Percentiles rank a stretch among this genome's conserved stretches.
Evolutionary conservation across 305 asterid genomes (phyloP).

Genomic region (Lippia alba): DNA sequence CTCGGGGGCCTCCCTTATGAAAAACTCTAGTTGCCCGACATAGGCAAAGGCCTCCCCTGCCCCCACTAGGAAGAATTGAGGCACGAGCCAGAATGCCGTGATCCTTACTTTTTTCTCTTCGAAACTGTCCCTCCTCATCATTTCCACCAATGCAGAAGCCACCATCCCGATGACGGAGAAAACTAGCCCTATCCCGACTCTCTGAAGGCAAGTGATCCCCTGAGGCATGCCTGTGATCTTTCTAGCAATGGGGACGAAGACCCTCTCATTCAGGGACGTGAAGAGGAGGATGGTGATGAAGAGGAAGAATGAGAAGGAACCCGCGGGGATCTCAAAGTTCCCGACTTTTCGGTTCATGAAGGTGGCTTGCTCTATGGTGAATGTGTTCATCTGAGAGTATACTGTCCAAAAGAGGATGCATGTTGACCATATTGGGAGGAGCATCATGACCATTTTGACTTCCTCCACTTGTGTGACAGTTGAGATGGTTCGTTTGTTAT

Average conservation of each 20-base stretch:
- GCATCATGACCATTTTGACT: slow-evolving; percentile 80
- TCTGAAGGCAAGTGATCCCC: slow-evolving; percentile 77
- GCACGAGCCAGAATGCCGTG: slow-evolving; percentile 81
- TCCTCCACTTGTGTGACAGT: slow-evolving; percentile 83
- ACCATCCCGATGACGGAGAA: slow-evolving; percentile 76
- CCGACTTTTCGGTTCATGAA: slow-evolving; percentile 69
- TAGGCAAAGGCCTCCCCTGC: slow-evolving; percentile 90
- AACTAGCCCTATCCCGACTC: slow-evolving; percentile 75
- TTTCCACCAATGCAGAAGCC: slow-evolving; percentile 74
- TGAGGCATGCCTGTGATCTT: slow-evolving; percentile 54
- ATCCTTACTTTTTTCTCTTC: slow-evolving; percentile 32
- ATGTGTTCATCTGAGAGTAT: slow-evolving; percentile 90
- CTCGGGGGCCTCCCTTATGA: slow-evolving; percentile 83
- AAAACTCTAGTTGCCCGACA: slow-evolving; percentile 89
- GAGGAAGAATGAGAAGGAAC: slow-evolving; percentile 79
- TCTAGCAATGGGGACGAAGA: slow-evolving; percentile 65
- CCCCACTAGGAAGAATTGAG: slow-evolving; percentile 81
- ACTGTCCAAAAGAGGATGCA: slow-evolving; percentile 87
- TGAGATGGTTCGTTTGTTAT: slow-evolving; percentile 39
- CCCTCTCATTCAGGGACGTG: slow-evolving; percentile 74
- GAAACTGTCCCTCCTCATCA: slow-evolving; percentile 42
- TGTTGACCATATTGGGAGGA: slow-evolving; percentile 91
- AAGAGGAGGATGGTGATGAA: slow-evolving; percentile 74
- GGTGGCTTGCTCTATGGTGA: slow-evolving; percentile 87
- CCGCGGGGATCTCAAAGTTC: slow-evolving; percentile 65